phyloP scores from a whole-genome alignment of 2,329 filamentous ascomycete genomes.

The Colletotrichum abscissum region DNA sequence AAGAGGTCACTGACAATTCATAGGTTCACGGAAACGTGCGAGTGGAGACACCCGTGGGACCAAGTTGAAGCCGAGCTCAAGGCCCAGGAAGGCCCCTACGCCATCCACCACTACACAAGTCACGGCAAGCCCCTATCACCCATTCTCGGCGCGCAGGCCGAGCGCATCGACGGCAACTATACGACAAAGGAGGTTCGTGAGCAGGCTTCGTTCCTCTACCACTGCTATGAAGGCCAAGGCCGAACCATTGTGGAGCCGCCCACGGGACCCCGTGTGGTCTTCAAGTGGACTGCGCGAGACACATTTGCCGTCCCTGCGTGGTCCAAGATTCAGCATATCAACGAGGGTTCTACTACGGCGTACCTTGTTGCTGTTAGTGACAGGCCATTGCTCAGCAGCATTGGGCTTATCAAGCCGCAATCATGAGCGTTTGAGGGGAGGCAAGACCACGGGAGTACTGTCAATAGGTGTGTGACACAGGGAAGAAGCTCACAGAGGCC shows the following conservation, averaged over 20 bases:
- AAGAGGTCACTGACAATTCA: constrained; percentile 3
- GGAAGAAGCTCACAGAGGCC: too few relatives aligned
- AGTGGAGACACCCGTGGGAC: constrained; percentile 57
- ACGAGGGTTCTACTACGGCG: constrained; percentile 41
- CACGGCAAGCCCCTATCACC: constrained; percentile 50
- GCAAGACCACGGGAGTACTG: fast-evolving
- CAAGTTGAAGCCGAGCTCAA: constrained; percentile 54
- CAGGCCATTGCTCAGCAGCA: constrained; percentile 45
- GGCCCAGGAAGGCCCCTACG: constrained; percentile 40
- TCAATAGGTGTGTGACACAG: too few relatives aligned
- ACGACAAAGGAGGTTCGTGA: constrained; percentile 52
- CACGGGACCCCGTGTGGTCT: constrained; percentile 43
- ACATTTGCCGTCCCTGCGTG: constrained; percentile 66
- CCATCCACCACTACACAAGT: constrained; percentile 50
- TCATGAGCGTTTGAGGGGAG: neutral
- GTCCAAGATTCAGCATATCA: constrained; percentile 59
- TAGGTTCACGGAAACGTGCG: constrained; percentile 46
- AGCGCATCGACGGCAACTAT: constrained; percentile 53
- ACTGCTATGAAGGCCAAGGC: constrained; percentile 61
- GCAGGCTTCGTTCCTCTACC: constrained; percentile 62
- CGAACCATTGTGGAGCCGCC: constrained; percentile 51
- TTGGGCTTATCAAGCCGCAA: constrained; percentile 40
- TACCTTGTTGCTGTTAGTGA: constrained; percentile 50
- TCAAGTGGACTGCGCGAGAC: constrained; percentile 59
- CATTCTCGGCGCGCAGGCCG: constrained; percentile 60